Evolutionary conservation across 108 stramenopile species (phyloP), one percentile per base, ranked within the genome.

Genomic region (Cylindrotheca fusiformis): DNA sequence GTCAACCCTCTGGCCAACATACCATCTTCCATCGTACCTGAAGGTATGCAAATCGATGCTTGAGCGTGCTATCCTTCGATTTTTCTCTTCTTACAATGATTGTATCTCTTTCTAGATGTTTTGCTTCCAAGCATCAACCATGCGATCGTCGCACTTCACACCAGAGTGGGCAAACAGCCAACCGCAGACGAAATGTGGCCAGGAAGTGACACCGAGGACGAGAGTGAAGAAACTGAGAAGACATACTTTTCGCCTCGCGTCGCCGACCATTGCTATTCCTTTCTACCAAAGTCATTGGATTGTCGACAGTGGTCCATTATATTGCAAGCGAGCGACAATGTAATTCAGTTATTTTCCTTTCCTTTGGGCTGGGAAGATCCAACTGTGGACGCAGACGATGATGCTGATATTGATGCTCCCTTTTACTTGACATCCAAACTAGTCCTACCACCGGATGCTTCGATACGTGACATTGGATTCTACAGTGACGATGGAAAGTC

Each of bases 401-500:
- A 36, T 25, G 54, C 26, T 46, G 33, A 68, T 22, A 30, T 25
- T 2, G 12, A 26, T 52, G 66, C 28, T 1, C 76, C 78, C 30
- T 86, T 68, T 60, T 70, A 79, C 48, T 69, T 78, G n/a, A 62
- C 82, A 21, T 30, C 72, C 2, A 65, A 63, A 45, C 28, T 68
- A 14, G 24, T 58, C 17, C 32, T 79, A 2, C 78, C 78, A 1
- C 22, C n/a, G 4, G 65, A 59, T 18, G 57, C 57, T 17, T 20
- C 45, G 17, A 50, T 80, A 25, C 57, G 26, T 24, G 74, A 78
- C n/a, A 62, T 82, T 21, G 74, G 49, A 23, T 88, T 91, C 58
- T 91, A 91, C 52, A 74, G 87, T 6, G 86, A 91, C 46, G 84
- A 87, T 58, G 90, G 90, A 1, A 78, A 82, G 58, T 86, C 80